phyloP scores from a whole-genome alignment of 2,329 filamentous ascomycete genomes.

The Hymenoscyphus repandus region DNA sequence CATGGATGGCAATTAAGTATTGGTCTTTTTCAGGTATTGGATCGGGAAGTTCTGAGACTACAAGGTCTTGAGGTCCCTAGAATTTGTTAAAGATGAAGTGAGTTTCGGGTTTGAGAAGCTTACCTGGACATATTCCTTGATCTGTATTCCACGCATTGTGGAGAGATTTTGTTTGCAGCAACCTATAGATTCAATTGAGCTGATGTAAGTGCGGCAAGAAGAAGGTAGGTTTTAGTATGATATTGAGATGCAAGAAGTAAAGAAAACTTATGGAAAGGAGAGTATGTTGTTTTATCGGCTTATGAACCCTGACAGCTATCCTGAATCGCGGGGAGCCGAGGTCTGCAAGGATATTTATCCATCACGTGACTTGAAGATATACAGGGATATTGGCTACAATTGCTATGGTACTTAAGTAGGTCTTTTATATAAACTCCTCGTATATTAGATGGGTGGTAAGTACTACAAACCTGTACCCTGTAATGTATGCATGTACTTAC shows the following conservation, averaged over 20 bases:
- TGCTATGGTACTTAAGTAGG: too few relatives aligned
- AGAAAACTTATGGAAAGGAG: background rate
- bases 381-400: too few relatives aligned
- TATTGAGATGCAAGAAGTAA: background rate
- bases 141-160: constrained; percentile 70
- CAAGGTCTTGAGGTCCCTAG: constrained; percentile 74
- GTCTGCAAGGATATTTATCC: background rate
- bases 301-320: background rate
- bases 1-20: constrained; percentile 83
- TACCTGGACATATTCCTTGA: constrained; percentile 71
- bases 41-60: constrained; percentile 67
- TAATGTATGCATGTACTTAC: background rate
- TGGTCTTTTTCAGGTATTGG: constrained; percentile 66
- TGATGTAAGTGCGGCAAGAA: background rate
- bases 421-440: too few relatives aligned
- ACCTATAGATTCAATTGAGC: too few relatives aligned
- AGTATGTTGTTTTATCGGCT: too few relatives aligned
- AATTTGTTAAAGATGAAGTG: background rate
- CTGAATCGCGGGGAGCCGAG: constrained; percentile 2
- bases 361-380: background rate
- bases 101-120: constrained; percentile 4
- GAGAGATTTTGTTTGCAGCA: background rate
- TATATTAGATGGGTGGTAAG: too few relatives aligned
- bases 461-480: too few relatives aligned
- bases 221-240: background rate